Conservation (phyloP, 2,329 filamentous ascomycete species). For the Fusarium sp. region DNA sequence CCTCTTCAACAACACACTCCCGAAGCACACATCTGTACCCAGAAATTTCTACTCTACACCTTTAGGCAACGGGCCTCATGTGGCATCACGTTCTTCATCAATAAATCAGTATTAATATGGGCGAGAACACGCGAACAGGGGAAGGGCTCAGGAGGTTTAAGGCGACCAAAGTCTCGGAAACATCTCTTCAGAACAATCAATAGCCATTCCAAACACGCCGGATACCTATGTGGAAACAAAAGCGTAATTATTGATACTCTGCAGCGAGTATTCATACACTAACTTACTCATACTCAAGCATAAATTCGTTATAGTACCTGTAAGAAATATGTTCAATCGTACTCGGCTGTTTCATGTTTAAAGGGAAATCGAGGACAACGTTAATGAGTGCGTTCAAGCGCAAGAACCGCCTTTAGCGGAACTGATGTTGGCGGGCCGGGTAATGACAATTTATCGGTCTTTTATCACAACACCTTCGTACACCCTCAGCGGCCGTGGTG, state of each 20-base stretch:
- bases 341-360: neutral
- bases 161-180: neutral
- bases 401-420: neutral
- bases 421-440: neutral
- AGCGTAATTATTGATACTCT: neutral
- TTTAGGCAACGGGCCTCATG: neutral
- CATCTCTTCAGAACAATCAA: neutral
- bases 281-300: neutral
- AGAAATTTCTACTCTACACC: neutral
- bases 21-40: neutral
- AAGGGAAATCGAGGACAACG: neutral
- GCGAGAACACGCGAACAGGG: neutral
- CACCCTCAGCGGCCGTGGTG: neutral
- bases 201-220: neutral
- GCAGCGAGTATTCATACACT: neutral
- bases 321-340: neutral
- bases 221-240: neutral
- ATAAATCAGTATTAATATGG: neutral
- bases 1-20: neutral
- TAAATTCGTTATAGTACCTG: neutral
- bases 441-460: neutral
- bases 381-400: neutral
- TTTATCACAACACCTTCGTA: neutral
- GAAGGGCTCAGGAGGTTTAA: neutral
- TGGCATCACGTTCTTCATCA: neutral